These are phyloP conservation scores for Beauveria sp. DNA, from an alignment of 2,329 filamentous ascomycete species.

Conservation along the genomic window DNA sequence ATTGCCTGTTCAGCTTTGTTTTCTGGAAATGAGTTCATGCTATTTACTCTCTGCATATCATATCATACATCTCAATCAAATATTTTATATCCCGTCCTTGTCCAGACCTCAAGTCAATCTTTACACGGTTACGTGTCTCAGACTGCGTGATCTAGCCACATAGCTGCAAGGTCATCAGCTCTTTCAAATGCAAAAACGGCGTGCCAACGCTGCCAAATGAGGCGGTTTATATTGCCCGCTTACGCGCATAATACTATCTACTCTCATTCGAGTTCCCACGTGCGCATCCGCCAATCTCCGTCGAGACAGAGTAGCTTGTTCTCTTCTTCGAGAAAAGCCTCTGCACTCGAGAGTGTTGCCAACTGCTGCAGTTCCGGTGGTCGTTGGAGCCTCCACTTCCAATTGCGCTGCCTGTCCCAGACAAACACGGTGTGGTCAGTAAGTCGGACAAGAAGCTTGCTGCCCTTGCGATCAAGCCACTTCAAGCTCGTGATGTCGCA, in stretches of 20 bases:
- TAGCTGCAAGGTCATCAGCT: too few species aligned
- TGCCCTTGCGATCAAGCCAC: slow-evolving; percentile 1
- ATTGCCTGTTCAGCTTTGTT: too few species aligned
- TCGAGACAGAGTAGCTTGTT: neutral
- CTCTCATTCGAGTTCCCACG: neutral
- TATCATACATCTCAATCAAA: too few species aligned
- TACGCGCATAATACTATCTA: neutral
- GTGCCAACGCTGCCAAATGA: neutral
- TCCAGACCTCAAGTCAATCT: too few species aligned
- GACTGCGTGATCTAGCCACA: too few species aligned
- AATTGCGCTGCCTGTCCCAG: slow-evolving; percentile 1
- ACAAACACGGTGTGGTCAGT: neutral
- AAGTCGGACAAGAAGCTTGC: slow-evolving; percentile 1
- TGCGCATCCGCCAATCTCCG: slow-evolving; percentile 2
- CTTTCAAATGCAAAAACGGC: too few species aligned
- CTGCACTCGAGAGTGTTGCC: neutral
- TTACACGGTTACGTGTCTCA: too few species aligned
- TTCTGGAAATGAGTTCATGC: too few species aligned
- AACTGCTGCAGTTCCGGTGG: neutral
- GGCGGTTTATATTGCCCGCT: neutral
- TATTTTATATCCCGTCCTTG: too few species aligned
- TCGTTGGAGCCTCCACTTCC: neutral
- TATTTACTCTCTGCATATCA: too few species aligned
- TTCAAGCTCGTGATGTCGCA: neutral
- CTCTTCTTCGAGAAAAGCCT: slow-evolving; percentile 3